phyloP scores from a whole-genome alignment of 345 rosid species.

The Arabidopsis arenosa region DNA sequence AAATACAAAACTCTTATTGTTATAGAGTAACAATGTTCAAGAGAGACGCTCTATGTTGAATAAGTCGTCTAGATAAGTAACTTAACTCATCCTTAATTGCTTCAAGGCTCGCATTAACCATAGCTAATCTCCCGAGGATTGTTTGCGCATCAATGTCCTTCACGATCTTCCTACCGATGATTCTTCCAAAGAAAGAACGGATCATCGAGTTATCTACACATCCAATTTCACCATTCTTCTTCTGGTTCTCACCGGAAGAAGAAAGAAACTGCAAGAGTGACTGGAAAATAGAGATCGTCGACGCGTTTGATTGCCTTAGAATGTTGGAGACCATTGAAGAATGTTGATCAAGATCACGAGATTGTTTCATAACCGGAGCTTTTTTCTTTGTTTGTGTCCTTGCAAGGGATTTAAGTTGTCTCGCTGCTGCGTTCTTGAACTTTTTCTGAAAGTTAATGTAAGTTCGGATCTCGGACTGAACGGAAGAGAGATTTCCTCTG shows the following conservation, averaged over 20 bases:
- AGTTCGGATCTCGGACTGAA: constrained; percentile 50
- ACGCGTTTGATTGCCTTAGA: constrained; percentile 36
- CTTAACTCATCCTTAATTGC: constrained; percentile 53
- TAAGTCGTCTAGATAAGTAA: constrained; percentile 49
- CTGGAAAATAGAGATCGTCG: constrained; percentile 46
- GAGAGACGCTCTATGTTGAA: constrained; percentile 55
- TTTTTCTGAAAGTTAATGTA: constrained; percentile 54
- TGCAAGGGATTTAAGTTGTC: constrained; percentile 44
- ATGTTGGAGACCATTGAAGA: constrained; percentile 40
- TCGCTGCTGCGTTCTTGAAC: constrained; percentile 48
- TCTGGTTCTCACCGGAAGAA: constrained; percentile 18
- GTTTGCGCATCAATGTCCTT: constrained; percentile 27
- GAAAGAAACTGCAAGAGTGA: constrained; percentile 57
- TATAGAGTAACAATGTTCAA: constrained; percentile 52
- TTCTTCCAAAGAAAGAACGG: constrained; percentile 44
- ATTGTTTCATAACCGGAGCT: neutral
- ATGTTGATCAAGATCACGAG: constrained; percentile 30
- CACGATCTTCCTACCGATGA: constrained; percentile 30
- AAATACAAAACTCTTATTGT: constrained; percentile 28
- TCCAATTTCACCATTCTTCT: constrained; percentile 30
- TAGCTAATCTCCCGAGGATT: constrained; percentile 38
- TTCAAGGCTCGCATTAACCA: constrained; percentile 45
- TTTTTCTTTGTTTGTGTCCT: constrained; percentile 48
- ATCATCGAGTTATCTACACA: constrained; percentile 43
- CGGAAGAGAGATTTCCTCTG: constrained; percentile 40